A percentile compares a stretch with the other conserved stretches of the same genome.
Conservation (phyloP, 345 rosid species). For the Cochlearia excelsa region DNA sequence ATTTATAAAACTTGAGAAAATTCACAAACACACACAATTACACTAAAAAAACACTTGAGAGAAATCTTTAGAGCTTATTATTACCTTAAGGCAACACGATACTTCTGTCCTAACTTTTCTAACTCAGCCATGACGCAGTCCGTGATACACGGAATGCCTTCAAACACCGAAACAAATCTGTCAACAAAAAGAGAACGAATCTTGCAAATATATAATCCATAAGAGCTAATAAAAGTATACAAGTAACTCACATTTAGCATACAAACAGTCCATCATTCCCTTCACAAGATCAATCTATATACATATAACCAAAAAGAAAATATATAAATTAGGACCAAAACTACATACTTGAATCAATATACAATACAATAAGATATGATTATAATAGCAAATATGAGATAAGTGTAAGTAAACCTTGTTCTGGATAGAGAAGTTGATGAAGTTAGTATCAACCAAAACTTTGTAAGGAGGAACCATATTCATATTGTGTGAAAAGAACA, state of each 20-base stretch:
- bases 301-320: not conserved
- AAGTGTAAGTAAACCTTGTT: slow-evolving; percentile 46
- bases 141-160: slow-evolving; percentile 94
- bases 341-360: slow-evolving; percentile 1
- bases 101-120: slow-evolving; percentile 91
- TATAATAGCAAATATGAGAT: too few species aligned
- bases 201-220: not conserved
- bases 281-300: slow-evolving; percentile 86
- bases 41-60: not conserved
- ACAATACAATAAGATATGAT: not conserved
- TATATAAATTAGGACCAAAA: too few species aligned
- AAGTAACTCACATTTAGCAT: slow-evolving; percentile 80
- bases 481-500: slow-evolving; percentile 75
- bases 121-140: slow-evolving; percentile 99
- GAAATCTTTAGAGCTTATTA: not conserved
- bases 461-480: slow-evolving; percentile 87
- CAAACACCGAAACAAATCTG: slow-evolving; percentile 19
- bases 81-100: slow-evolving; percentile 91
- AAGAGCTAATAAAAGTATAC: not conserved
- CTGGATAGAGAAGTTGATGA: slow-evolving; percentile 92
- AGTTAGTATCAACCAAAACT: slow-evolving; percentile 92
- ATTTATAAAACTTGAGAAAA: slow-evolving; percentile 3
- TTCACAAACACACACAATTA: not conserved
- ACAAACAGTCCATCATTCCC: slow-evolving; percentile 92
- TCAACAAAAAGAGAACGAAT: slow-evolving; percentile 1